Percentiles rank a stretch among this genome's conserved stretches.
Conservation (phyloP, 73 alveolate species). For the Paramecium primaurelia region DNA sequence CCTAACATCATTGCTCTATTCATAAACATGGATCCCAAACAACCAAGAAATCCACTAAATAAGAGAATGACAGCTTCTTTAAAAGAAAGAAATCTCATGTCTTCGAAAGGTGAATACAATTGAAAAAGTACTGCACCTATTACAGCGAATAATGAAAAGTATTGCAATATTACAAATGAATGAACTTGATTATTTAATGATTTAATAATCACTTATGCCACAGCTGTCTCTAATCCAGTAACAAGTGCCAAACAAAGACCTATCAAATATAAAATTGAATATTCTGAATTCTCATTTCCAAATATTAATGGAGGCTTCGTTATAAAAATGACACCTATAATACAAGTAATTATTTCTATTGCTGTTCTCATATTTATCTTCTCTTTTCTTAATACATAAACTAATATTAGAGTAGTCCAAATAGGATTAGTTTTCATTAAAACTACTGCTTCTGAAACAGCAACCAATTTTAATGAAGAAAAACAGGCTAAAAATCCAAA, state of each 20-base stretch:
- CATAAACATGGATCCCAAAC: conserved; percentile 12
- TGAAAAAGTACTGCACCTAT: not conserved
- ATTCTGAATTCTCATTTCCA: not conserved
- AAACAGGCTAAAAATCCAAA: not conserved
- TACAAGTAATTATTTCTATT: not conserved
- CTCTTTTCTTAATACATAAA: not conserved
- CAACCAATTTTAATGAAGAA: not conserved
- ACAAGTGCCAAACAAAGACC: conserved; percentile 18
- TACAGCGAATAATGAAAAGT: not conserved
- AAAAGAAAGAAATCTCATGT: not conserved
- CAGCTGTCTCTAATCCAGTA: not conserved
- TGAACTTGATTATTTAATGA: not conserved
- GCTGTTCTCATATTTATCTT: not conserved
- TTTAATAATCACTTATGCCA: conserved; percentile 3
- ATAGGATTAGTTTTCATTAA: not conserved
- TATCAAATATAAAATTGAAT: not conserved
- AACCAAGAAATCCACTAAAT: not conserved
- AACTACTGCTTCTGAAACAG: conserved; percentile 23
- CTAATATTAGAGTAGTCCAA: conserved; percentile 10
- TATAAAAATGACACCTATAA: not conserved
- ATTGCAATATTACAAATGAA: not conserved
- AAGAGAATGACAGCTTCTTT: not conserved
- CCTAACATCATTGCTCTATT: conserved; percentile 22
- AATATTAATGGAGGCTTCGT: conserved; percentile 5
- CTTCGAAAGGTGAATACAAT: conserved; percentile 7